Evolutionary conservation across 805 yeast species (phyloP).

Genomic region (Saccharomycopsis selenospora): DNA sequence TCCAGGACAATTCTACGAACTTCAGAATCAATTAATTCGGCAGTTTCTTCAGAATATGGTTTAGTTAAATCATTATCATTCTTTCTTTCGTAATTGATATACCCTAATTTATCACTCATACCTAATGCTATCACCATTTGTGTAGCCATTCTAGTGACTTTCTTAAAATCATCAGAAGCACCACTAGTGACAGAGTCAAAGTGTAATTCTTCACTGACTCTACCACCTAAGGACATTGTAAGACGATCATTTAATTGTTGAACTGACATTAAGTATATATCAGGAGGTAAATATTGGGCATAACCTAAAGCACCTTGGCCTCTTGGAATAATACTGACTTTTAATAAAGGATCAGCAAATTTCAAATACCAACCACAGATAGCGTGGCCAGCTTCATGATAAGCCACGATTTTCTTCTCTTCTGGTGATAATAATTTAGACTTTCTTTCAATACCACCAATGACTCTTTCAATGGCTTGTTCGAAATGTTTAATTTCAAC

Average conservation of each 20-base stretch:
- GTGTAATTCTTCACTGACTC: constrained; percentile 92
- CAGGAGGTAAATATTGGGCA: constrained; percentile 95
- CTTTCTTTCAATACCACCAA: constrained; percentile 92
- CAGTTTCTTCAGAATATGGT: constrained; percentile 87
- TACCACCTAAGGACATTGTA: constrained; percentile 96
- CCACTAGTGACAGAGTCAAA: constrained; percentile 92
- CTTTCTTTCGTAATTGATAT: constrained; percentile 62
- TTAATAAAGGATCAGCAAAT: constrained; percentile 86
- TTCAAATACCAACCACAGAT: constrained; percentile 94
- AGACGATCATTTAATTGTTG: constrained; percentile 80
- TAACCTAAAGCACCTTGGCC: constrained; percentile 97
- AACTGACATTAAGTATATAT: constrained; percentile 68
- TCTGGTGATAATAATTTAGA: constrained; percentile 74
- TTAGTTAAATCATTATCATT: constrained; percentile 65
- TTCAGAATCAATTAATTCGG: constrained; percentile 72
- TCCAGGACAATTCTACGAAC: constrained; percentile 70
- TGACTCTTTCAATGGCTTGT: constrained; percentile 93
- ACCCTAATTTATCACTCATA: constrained; percentile 85
- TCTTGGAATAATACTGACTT: constrained; percentile 94
- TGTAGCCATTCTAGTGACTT: constrained; percentile 89
- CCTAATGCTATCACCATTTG: constrained; percentile 91
- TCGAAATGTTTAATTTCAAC: constrained; percentile 82
- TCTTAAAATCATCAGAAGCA: constrained; percentile 93
- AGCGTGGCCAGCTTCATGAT: constrained; percentile 99
- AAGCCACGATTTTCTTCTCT: constrained; percentile 88